A percentile compares a stretch with the other conserved stretches of the same genome.
These are phyloP conservation scores for Linaria vulgaris DNA, from an alignment of 257 asterid genomes.

Conservation along the genomic window DNA sequence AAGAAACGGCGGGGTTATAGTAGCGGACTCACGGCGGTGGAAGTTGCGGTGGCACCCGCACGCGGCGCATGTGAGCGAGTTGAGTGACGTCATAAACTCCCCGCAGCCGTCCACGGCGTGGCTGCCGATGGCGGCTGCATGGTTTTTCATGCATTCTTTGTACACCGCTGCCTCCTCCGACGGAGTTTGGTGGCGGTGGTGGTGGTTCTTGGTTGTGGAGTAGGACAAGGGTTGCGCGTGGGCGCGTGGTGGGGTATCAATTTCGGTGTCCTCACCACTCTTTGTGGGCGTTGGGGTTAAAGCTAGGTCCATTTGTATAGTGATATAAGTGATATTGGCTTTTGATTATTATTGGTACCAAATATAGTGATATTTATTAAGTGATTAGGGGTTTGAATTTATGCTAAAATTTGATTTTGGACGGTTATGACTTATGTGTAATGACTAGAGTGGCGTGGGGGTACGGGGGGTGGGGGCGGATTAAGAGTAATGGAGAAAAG, in stretches of 20 bases:
- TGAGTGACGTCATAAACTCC: conserved; percentile 58
- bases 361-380: too few relatives aligned
- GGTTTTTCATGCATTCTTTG: conserved; percentile 70
- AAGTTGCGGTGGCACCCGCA: conserved; percentile 88
- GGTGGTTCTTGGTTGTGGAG: neutral
- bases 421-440: too few relatives aligned
- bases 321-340: conserved; percentile 29
- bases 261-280: conserved; percentile 46
- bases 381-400: too few relatives aligned
- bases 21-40: conserved; percentile 68
- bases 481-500: conserved; percentile 27
- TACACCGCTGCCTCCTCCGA: conserved; percentile 31
- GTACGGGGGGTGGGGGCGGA: too few relatives aligned
- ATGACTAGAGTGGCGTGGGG: too few relatives aligned
- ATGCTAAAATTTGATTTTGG: too few relatives aligned
- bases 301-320: conserved; percentile 48
- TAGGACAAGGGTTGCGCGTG: conserved; percentile 18
- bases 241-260: conserved; percentile 65
- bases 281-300: conserved; percentile 43
- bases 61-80: conserved; percentile 64
- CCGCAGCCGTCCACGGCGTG: conserved; percentile 91
- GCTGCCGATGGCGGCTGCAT: conserved; percentile 65
- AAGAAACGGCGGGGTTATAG: conserved; percentile 53
- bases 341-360: too few relatives aligned
- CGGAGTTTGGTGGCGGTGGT: conserved; percentile 28